Conservation (phyloP, 2,329 filamentous ascomycete genomes). For the Colletotrichum orbiculare region DNA sequence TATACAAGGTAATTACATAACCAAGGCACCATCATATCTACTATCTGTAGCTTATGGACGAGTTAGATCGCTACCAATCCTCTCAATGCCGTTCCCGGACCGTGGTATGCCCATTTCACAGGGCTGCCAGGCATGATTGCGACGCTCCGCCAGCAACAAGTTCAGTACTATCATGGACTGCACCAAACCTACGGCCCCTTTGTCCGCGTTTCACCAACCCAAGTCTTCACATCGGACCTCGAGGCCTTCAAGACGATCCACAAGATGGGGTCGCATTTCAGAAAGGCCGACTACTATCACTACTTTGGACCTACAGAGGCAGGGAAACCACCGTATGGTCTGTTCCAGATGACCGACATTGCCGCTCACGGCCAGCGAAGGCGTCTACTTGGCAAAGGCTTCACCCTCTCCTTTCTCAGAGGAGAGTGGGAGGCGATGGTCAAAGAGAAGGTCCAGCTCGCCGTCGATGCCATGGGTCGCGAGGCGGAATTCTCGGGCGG, state of each 20-base stretch:
- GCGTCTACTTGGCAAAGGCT: slow-evolving; percentile 52
- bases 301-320: slow-evolving; percentile 10
- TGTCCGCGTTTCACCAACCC: slow-evolving; percentile 1
- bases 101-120: slow-evolving; percentile 15
- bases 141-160: not conserved
- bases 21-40: too few species aligned
- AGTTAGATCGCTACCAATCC: not conserved
- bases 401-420: slow-evolving; percentile 51
- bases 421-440: slow-evolving; percentile 46
- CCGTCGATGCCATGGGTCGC: slow-evolving; percentile 55
- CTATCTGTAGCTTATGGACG: too few species aligned
- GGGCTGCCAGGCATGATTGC: slow-evolving; percentile 7
- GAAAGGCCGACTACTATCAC: slow-evolving; percentile 10
- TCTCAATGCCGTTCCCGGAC: slow-evolving; percentile 1
- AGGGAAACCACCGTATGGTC: slow-evolving; percentile 6
- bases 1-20: too few species aligned
- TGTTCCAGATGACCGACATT: slow-evolving; percentile 12
- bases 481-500: slow-evolving; percentile 51
- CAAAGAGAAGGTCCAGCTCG: slow-evolving; percentile 48
- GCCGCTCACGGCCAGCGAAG: slow-evolving; percentile 38
- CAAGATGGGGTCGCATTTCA: slow-evolving; percentile 6
- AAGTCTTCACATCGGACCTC: slow-evolving; percentile 1
- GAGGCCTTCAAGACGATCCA: slow-evolving; percentile 11
- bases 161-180: not conserved
- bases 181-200: slow-evolving; percentile 8